Evolutionary conservation across 1,139 yeast genomes (phyloP).

Genomic region (Candida glucosophila): DNA sequence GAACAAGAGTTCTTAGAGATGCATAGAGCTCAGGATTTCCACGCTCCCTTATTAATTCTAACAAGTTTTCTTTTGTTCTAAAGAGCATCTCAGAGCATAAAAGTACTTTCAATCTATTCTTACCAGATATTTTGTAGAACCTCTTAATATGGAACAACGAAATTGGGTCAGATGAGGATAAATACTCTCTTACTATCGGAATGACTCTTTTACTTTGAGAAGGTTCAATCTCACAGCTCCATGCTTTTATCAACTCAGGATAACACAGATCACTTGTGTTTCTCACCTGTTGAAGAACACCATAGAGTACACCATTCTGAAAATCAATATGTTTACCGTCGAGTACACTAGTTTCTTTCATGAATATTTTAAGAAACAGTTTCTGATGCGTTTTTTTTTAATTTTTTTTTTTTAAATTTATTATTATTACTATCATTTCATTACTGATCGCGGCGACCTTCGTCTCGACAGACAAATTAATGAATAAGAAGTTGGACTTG

Average conservation of each 20-base stretch:
- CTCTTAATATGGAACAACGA: slow-evolving; percentile 26
- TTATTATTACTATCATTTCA: neutral
- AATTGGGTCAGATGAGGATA: slow-evolving; percentile 19
- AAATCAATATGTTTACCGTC: slow-evolving; percentile 29
- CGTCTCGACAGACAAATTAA: too few species aligned
- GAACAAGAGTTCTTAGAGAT: slow-evolving; percentile 6
- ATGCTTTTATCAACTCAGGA: slow-evolving; percentile 37
- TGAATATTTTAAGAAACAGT: too few species aligned
- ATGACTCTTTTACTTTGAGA: slow-evolving; percentile 20
- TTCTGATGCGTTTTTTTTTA: slow-evolving; percentile 1
- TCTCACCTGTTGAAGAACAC: slow-evolving; percentile 40
- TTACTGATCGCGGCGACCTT: slow-evolving; percentile 1
- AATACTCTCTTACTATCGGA: slow-evolving; percentile 16
- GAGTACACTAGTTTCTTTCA: slow-evolving; percentile 1
- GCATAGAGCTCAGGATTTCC: slow-evolving; percentile 7
- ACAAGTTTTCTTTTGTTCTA: slow-evolving; percentile 9
- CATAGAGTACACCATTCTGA: slow-evolving; percentile 38
- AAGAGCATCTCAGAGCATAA: slow-evolving; percentile 19
- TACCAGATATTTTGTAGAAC: slow-evolving; percentile 12
- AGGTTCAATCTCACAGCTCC: slow-evolving; percentile 42
- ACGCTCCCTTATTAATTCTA: slow-evolving; percentile 8
- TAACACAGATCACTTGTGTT: slow-evolving; percentile 11
- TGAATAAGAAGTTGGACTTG: too few species aligned
- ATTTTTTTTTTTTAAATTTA: neutral
- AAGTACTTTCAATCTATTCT: slow-evolving; percentile 12